These are phyloP conservation scores for Pyrenula massariospora DNA, from an alignment of 495 filamentous ascomycete genomes.

Conservation along the genomic window DNA sequence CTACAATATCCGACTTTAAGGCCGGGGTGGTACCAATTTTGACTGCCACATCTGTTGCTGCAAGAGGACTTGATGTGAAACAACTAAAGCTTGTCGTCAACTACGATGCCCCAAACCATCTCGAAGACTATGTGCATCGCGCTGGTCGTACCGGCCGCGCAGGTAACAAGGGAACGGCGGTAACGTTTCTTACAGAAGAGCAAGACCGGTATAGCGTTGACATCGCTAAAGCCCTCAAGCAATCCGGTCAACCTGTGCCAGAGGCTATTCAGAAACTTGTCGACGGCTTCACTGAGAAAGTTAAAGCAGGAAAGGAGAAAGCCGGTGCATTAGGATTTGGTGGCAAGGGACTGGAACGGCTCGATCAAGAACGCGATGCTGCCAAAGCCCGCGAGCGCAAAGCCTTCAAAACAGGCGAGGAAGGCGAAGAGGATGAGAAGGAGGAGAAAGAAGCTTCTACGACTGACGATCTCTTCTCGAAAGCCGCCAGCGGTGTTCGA, in stretches of 20 bases:
- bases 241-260: slow-evolving; percentile 75
- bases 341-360: slow-evolving; percentile 82
- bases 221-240: slow-evolving; percentile 85
- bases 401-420: slow-evolving; percentile 81
- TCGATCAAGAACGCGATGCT: slow-evolving; percentile 83
- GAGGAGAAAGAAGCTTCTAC: slow-evolving; percentile 52
- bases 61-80: slow-evolving; percentile 91
- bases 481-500: slow-evolving; percentile 53
- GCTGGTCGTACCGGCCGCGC: slow-evolving; percentile 90
- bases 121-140: slow-evolving; percentile 97
- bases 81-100: slow-evolving; percentile 95
- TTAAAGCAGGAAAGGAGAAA: slow-evolving; percentile 85
- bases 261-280: slow-evolving; percentile 55
- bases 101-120: slow-evolving; percentile 90
- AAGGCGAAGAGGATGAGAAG: slow-evolving; percentile 75
- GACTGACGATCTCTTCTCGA: slow-evolving; percentile 47
- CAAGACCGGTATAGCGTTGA: slow-evolving; percentile 85
- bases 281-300: slow-evolving; percentile 68
- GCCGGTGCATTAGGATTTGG: slow-evolving; percentile 74
- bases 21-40: slow-evolving; percentile 78
- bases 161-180: slow-evolving; percentile 86
- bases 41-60: slow-evolving; percentile 92
- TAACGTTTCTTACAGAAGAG: slow-evolving; percentile 86
- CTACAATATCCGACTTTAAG: slow-evolving; percentile 92
- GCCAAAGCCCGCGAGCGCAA: slow-evolving; percentile 75